Evolutionary conservation across 2,329 filamentous ascomycete genomes (phyloP), one percentile per base, ranked within the genome.

Genomic region (Pseudocercospora crystallina): DNA sequence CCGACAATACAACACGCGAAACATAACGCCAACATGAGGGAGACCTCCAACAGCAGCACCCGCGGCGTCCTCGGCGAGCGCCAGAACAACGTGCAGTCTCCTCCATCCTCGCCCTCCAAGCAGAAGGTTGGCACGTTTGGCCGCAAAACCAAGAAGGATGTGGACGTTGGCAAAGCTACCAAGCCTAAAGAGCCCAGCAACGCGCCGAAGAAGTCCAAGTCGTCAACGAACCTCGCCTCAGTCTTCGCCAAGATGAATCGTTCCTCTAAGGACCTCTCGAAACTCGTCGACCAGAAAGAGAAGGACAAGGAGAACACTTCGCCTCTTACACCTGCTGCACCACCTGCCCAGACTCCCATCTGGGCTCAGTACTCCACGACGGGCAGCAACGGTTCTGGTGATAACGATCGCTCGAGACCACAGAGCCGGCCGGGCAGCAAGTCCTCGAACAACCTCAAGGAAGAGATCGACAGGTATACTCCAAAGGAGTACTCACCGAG

Each of bases 271-370:
- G 74, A 79, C 47, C 72, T 72, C 31, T 80, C 82, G 10, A 80
- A 82, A 5, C 75, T 78, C 46, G 70, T 75, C 17, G 76, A 74
- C 34, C 14, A 44, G 11, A 12, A 26, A 29, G 69, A 72, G 26
- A 85, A 81, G 62, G 85, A 92, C 68, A 95, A 95, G 71, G 90
- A 96, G 70, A 96, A 96, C 67, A 80, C 79, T 47, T 85, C 81
- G 30, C 89, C 88, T 3, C 74, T 77, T 1, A 66, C 73, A 10
- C 63, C 70, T 7, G 66, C 69, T 12, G 71, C 73, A 35, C 71
- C 74, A 43, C 64, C 71, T 15, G 62, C 71, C 8, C 76, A 80
- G 13, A 83, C 87, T 2, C 90, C 91, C 17, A 90, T 92, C 49
- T 96, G 89, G 77, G 82, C 87, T 11, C 86, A 94, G 63, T 94